Evolutionary conservation across 2,329 filamentous ascomycete species (phyloP), one percentile per base, ranked within the genome.

Genomic region (Pseudogymnoascus verrucosus): DNA sequence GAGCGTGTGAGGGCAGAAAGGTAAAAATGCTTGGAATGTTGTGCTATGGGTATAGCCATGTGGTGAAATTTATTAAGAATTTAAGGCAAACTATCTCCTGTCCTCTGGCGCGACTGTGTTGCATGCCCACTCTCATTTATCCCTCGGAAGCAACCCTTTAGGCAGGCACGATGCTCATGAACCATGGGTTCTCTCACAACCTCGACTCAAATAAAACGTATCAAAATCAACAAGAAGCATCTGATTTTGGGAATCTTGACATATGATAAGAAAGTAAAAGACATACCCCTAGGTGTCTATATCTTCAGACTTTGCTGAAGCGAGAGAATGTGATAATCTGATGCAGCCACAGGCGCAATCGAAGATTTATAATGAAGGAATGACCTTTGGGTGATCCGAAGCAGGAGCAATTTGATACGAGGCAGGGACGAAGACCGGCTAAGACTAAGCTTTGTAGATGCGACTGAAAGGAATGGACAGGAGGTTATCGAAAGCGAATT

Each of bases 391-490:
- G 12, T 31, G 47, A 54, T 54, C 26, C 47, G 47, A 54, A 54
- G 47, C 47, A 31, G 47, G 47, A 54, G 26, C 26, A 26, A 54
- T n/a, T 51, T 51, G 44, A 39, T 51, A 51, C 8, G 40, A 44
- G 21, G 21, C 21, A 51, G 44, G 21, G 19, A 51, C 44, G 21
- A 51, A 51, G 40, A 37, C 36, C 36, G 36, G 36, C 36, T 37
- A 42, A 47, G 42, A 34, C 51, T 57, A 57, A 57, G 51, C 26
- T 57, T 28, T 57, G 51, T 57, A 57, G 51, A 8, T 57, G 51
- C 51, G 51, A 57, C 51, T 57, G 51, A 57, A 57, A 57, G 51
- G 51, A 57, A 57, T 57, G 51, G 51, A 57, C n/a, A 57, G 51
- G 51, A 57, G 51, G 51, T 57, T 34, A 57, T 57, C 47, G 47